These are phyloP conservation scores for Carex pumila DNA, from an alignment of 176 grass and related monocot genomes.

Conservation along the genomic window DNA sequence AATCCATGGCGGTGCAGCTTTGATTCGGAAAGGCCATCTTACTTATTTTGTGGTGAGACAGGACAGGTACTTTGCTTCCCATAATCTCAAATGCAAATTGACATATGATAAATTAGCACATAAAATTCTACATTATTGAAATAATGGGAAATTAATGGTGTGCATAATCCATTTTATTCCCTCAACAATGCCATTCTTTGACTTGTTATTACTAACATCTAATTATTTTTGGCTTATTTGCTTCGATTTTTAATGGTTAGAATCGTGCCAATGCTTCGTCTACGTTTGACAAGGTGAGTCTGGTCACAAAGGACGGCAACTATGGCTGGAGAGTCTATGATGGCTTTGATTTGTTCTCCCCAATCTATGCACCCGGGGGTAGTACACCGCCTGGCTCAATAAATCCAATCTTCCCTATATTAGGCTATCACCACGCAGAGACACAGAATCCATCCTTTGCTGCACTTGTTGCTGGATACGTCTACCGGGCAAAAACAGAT, in stretches of 20 bases:
- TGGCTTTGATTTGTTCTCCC: conserved; percentile 15
- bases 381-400: conserved; percentile 19
- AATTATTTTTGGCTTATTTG: neutral
- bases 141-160: neutral
- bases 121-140: neutral
- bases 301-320: conserved; percentile 21
- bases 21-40: conserved; percentile 31
- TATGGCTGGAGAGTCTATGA: conserved; percentile 31
- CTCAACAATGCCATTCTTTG: too few relatives aligned
- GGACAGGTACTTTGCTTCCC: conserved; percentile 26
- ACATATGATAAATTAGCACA: neutral
- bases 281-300: conserved; percentile 20
- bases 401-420: conserved; percentile 27
- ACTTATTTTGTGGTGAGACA: conserved; percentile 41
- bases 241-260: neutral
- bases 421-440: conserved; percentile 16
- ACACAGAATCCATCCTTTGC: neutral
- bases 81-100: neutral
- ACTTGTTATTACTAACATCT: too few relatives aligned
- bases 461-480: conserved; percentile 12
- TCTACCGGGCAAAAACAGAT: conserved; percentile 25
- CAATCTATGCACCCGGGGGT: conserved; percentile 10
- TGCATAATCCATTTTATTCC: neutral
- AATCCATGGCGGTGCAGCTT: conserved; percentile 46
- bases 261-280: neutral